Percentiles rank a stretch among this genome's conserved stretches.
Conservation (phyloP, 1,284 basidiomycete species). For the Thelephora terrestris region DNA sequence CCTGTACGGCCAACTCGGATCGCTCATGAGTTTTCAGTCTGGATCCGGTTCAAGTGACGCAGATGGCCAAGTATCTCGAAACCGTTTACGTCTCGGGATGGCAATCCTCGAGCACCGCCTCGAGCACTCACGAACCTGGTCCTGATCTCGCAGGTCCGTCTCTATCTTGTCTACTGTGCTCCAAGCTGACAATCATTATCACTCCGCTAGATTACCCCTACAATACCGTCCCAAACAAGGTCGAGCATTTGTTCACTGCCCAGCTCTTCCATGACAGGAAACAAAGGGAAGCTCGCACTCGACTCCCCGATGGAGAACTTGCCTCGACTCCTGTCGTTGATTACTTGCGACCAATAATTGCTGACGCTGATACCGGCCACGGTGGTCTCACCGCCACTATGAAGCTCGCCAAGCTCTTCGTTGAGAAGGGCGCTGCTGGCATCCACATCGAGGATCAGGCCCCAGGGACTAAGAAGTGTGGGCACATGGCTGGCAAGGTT, state of each 20-base stretch:
- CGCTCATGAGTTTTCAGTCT: constrained; percentile 44
- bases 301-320: constrained; percentile 66
- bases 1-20: not conserved
- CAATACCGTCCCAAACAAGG: constrained; percentile 90
- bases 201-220: constrained; percentile 70
- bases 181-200: constrained; percentile 2
- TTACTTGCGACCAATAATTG: constrained; percentile 59
- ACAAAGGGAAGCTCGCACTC: constrained; percentile 69
- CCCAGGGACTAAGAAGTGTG: constrained; percentile 62
- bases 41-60: constrained; percentile 94
- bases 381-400: constrained; percentile 55
- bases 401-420: constrained; percentile 74
- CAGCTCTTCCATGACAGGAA: constrained; percentile 87
- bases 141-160: constrained; percentile 87
- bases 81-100: constrained; percentile 98
- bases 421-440: constrained; percentile 63
- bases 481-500: constrained; percentile 72
- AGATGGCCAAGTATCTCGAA: constrained; percentile 98
- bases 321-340: constrained; percentile 51
- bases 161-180: not conserved
- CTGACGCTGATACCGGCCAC: constrained; percentile 61
- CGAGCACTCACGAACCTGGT: constrained; percentile 89
- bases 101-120: constrained; percentile 90
- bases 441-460: constrained; percentile 79
- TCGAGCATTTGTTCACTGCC: constrained; percentile 81